Evolutionary conservation across 495 filamentous ascomycete genomes (phyloP), one percentile per base, ranked within the genome.

Genomic region (Penicillium ochrochloron): DNA sequence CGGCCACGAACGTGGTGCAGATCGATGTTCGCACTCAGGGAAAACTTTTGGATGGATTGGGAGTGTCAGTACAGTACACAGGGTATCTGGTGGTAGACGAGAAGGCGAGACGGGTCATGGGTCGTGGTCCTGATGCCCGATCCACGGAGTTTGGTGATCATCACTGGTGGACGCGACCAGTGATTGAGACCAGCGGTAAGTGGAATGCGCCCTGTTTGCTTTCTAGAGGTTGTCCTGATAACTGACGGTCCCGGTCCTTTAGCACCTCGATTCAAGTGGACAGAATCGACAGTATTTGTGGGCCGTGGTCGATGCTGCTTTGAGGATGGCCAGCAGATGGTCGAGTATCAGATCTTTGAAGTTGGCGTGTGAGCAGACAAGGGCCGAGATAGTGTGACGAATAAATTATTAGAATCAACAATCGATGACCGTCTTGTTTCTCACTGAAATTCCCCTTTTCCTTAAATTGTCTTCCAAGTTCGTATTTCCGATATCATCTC

Each of bases 321-420:
- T 25, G 48, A 31, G 23, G n/a, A 31, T n/a, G 48, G n/a, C 25
- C 11, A 31, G 25, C 48, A 11, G 25, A 29, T 52, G 11, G 25
- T 52, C 1, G 48, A 52, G 48, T 52, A 31, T 52, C 25, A 52
- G 25, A 52, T 31, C 48, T 29, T 52, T 10, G 48, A 52, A 14
- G 27, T 52, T 31, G 48, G 48, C 27, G 23, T 29, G 48, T 52
- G 25, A 52, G 48, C 19, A 5, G 19, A 12, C 10, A 4, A 48
- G 3, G 44, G 12, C n/a, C 4, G 8, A 52, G 15, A 31, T 5
- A 6, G 12, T 37, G 6, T 14, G 2, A 50, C 27, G 25, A 7
- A 15, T 39, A 11, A 5, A 29, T 29, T 11, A 29, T 14, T 29
- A 23, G 25, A 29, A 29, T 29, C 14, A 39, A 39, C 1, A 39